Evolutionary conservation across 305 asterid genomes (phyloP), one percentile per base, ranked within the genome.

Genomic region (Fraxinus velutina): DNA sequence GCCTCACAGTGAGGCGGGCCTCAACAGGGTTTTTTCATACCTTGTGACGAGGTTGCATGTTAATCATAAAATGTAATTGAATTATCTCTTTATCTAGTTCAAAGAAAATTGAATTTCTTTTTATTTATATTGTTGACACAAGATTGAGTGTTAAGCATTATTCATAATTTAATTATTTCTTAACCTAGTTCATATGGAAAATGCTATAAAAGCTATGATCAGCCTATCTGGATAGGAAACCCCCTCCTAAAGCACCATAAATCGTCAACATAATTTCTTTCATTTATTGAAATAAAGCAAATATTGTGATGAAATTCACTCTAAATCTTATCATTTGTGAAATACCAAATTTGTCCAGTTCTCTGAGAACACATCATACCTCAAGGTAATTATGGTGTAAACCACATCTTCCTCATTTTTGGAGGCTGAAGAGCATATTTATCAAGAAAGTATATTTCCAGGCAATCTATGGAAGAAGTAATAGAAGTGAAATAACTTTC

Each of bases 361-460:
- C 36, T 68, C 9, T 29, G 74, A 68, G 74, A 68, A 13, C 34
- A 27, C 74, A 27, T 68, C 29, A 68, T 29, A 29, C 19, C 37
- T 24, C 74, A 68, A 12, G 74, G 37, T 68, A 66, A 66, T 66
- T 66, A 68, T 68, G 74, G 74, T 29, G 74, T 30, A 68, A 68
- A 24, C 30, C 27, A 17, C 19, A 27, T 68, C 33, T 68, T 66
- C 33, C 74, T 68, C 37, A 68, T 24, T 68, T 68, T 66, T 64
- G 17, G 37, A 27, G 34, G 37, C 74, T 68, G 74, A 68, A 68
- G 74, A 29, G 27, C 44, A 71, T 32, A 33, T 15, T 32, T 71
- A 71, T 71, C 39, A 71, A 71, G 22, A 71, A 71, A 33, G 36
- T 33, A 32, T 6, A 33, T 32, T 71, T 71, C 76, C 13, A 33